phyloP scores from a whole-genome alignment of 2,329 filamentous ascomycete genomes.

The Ophiostoma australiae region DNA sequence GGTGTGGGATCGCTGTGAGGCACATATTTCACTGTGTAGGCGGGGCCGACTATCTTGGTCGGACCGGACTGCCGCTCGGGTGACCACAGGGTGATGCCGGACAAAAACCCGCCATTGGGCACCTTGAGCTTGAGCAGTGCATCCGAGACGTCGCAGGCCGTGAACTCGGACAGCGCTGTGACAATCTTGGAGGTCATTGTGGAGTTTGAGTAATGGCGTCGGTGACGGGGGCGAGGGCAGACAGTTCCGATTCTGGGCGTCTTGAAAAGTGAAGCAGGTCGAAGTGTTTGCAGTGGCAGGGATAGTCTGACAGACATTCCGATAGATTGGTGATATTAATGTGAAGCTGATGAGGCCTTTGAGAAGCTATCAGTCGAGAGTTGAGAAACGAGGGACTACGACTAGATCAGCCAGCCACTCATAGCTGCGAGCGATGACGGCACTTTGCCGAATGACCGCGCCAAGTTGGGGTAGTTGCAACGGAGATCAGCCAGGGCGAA shows the following conservation, averaged over 20 bases:
- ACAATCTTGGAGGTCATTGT: slow-evolving; percentile 27
- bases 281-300: neutral
- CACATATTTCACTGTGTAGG: slow-evolving; percentile 51
- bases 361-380: neutral
- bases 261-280: neutral
- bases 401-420: neutral
- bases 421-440: neutral
- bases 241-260: neutral
- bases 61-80: slow-evolving; percentile 46
- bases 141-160: slow-evolving; percentile 46
- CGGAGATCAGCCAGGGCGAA: neutral
- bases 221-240: neutral
- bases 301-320: neutral
- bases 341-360: neutral
- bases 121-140: slow-evolving; percentile 47
- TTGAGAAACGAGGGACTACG: slow-evolving; percentile 1
- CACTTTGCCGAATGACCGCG: neutral
- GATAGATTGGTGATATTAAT: neutral
- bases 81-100: slow-evolving; percentile 51
- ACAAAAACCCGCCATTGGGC: slow-evolving; percentile 49
- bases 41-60: slow-evolving; percentile 51
- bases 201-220: neutral
- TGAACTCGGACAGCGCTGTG: slow-evolving; percentile 34
- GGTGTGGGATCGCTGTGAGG: slow-evolving; percentile 43
- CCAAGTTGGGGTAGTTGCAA: neutral